These are phyloP conservation scores for Euphorbia celastroides DNA, from an alignment of 441 rosid genomes.

Conservation along the genomic window DNA sequence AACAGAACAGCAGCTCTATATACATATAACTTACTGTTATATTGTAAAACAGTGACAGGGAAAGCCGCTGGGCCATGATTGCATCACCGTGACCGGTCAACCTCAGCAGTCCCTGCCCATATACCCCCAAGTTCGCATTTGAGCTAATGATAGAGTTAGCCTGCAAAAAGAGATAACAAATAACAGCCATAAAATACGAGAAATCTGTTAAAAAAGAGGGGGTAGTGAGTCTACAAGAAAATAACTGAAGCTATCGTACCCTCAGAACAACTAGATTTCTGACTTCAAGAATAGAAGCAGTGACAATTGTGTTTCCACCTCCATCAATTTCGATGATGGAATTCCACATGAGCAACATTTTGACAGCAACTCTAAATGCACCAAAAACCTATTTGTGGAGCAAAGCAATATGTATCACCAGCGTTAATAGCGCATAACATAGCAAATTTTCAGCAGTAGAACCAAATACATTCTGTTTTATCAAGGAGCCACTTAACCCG, in stretches of 20 bases:
- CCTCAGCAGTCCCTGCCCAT: conserved; percentile 90
- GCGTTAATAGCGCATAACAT: conserved; percentile 8
- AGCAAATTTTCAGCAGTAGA: conserved; percentile 17
- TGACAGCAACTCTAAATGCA: conserved; percentile 88
- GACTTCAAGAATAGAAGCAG: conserved; percentile 93
- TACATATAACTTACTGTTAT: conserved; percentile 65
- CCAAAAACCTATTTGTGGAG: conserved; percentile 76
- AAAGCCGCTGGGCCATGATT: conserved; percentile 91
- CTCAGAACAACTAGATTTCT: conserved; percentile 92
- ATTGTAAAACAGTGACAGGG: conserved; percentile 89
- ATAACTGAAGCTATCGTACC: conserved; percentile 43
- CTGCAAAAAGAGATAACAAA: conserved; percentile 44
- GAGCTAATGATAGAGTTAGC: conserved; percentile 81
- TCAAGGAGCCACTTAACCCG: not conserved
- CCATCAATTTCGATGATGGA: conserved; percentile 92
- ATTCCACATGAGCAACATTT: conserved; percentile 98
- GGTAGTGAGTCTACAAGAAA: conserved; percentile 11
- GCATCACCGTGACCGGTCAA: conserved; percentile 90
- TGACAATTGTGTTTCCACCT: conserved; percentile 84
- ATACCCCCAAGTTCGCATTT: conserved; percentile 78
- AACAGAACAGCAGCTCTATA: conserved; percentile 10
- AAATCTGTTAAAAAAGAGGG: conserved; percentile 4
- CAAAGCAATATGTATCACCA: conserved; percentile 17
- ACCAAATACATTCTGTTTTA: not conserved
- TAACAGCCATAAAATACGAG: conserved; percentile 10